These are phyloP conservation scores for Zygoascus tannicola DNA, from an alignment of 805 yeast genomes.

Conservation along the genomic window DNA sequence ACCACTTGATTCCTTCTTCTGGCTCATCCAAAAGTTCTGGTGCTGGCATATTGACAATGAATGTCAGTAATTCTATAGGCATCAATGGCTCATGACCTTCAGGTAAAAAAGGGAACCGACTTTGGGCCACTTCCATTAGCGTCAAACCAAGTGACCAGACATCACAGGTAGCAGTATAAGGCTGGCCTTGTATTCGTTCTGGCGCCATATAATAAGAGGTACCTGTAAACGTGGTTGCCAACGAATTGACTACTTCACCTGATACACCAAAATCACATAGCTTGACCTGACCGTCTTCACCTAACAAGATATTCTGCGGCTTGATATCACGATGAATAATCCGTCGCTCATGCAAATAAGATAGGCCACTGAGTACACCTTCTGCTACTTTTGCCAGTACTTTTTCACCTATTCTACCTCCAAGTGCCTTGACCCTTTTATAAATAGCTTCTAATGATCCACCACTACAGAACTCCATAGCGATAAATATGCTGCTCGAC, in stretches of 20 bases:
- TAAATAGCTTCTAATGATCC: slow-evolving; percentile 86
- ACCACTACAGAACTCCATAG: slow-evolving; percentile 98
- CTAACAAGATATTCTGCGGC: slow-evolving; percentile 84
- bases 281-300: slow-evolving; percentile 70
- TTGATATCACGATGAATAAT: slow-evolving; percentile 94
- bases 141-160: slow-evolving; percentile 96
- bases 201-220: slow-evolving; percentile 99
- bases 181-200: slow-evolving; percentile 90
- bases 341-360: slow-evolving; percentile 77
- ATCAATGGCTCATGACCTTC: slow-evolving; percentile 44
- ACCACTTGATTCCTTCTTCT: slow-evolving; percentile 68
- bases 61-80: slow-evolving; percentile 79
- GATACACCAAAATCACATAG: slow-evolving; percentile 96
- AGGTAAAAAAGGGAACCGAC: slow-evolving; percentile 71
- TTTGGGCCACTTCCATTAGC: slow-evolving; percentile 83
- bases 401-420: slow-evolving; percentile 86
- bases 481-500: slow-evolving; percentile 75
- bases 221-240: slow-evolving; percentile 95
- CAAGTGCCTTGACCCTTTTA: slow-evolving; percentile 57
- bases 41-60: slow-evolving; percentile 66
- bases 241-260: slow-evolving; percentile 90
- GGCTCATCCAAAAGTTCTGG: slow-evolving; percentile 77
- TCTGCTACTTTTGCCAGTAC: slow-evolving; percentile 87
- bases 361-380: slow-evolving; percentile 72
- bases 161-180: slow-evolving; percentile 90